Base-by-base conservation (phyloP, 1,284 basidiomycete species). In the Amylostereum chailletii region DNA sequence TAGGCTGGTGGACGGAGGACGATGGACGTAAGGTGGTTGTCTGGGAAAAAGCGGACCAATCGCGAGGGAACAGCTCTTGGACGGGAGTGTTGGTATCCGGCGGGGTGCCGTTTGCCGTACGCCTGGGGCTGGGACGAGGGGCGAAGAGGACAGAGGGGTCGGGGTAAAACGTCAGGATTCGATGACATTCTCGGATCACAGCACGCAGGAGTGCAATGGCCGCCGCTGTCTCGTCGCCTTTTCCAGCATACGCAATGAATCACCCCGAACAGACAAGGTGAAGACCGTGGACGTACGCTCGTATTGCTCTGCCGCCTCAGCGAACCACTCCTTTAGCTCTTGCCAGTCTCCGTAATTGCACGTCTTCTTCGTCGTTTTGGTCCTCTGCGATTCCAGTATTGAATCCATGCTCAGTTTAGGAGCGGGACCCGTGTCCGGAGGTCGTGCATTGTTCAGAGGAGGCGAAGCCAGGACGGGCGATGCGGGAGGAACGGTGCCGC, bases 151-250 rank as follows among this genome's bases (percentile, higher is more conserved):
- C 60, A 27, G 77, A 77, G 0, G 79, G 81, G 57, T 84, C 80
- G 9, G 71, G 67, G 57, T 77, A 75, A 33, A 66, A 62, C 33
- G 69, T 55, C 47, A 81, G 68, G 53, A 82, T 77, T 34, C 77
- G 72, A 60, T 80, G 76, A 59, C 79, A 83, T 62, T 83, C 80
- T 55, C 81, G 79, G 3, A 84, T 72, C 47, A 84, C 77, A 4
- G 75, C 80, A 38, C 81, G 72, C 39, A 84, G 63, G 3, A 81
- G 67, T 0, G 77, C 72, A 3, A 80, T 64, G 1, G 77, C 72
- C 50, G 77, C 73, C 34, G 61, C 53, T 19, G 69, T 58, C 49
- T 76, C 71, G 53, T 74, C 74, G 47, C 63, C 78, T 79, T 55
- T 30, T 44, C 19, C 19, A 19, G 19, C 44, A 46, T 30, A 32